Base-by-base conservation (phyloP, 2,329 filamentous ascomycete species). In the Calonectria crousiana region DNA sequence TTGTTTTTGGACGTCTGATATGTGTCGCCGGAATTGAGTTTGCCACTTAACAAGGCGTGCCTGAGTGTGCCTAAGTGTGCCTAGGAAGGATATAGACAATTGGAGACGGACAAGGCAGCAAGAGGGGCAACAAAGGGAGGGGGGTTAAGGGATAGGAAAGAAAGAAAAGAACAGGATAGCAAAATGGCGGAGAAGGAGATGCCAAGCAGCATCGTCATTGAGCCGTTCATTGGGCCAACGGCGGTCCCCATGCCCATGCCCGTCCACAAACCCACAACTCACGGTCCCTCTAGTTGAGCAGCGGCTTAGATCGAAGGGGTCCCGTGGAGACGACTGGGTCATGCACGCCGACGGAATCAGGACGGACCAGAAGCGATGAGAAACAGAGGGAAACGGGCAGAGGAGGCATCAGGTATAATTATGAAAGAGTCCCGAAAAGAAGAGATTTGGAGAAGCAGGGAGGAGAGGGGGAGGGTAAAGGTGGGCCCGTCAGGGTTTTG, bases 401-500 rank as follows among this genome's bases (percentile, higher is more conserved):
- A 58, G 41, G 41, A 47, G 41, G 20, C 32, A 58, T 34, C 20
- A 26, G 34, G 32, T 58, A 58, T 58, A 58, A n/a, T n/a, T n/a
- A n/a, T 58, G 53, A 23, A 20, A 58, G 20, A 58, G 53, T 58
- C 53, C 53, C 34, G 38, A 58, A 58, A 20, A n/a, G 53, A 58
- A 58, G 38, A 32, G 53, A 58, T 58, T 58, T 58, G 32, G 23
- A 58, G 53, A 38, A 32, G 20, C 32, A 36, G 32, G 32, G 20
- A 30, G 20, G 53, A 38, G 53, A 34, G 32, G 51, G 30, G 49
- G 52, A 58, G 53, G 53, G 53, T 58, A 58, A 58, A 58, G 53
- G 53, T 58, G 53, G 53, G 53, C 53, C 53, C 34, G 53, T 58
- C 53, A 58, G 53, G 53, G 53, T 58, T 58, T 58, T n/a, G 53